phyloP scores from a whole-genome alignment of 2,329 filamentous ascomycete species.

The Colletotrichum trifolii region DNA sequence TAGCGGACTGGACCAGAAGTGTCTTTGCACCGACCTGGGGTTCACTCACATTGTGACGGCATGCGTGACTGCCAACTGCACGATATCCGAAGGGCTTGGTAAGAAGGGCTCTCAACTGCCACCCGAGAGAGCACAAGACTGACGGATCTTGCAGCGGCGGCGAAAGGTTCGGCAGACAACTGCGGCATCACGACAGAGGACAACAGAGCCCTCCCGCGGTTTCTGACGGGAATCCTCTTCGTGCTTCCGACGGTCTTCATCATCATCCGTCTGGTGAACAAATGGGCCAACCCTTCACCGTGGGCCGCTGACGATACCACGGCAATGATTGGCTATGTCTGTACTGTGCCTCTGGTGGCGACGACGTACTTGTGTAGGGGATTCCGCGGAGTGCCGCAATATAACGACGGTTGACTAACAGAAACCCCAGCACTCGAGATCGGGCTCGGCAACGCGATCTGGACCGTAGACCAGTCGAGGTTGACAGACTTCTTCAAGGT shows the following conservation, averaged over 20 bases:
- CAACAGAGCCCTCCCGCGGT: background rate
- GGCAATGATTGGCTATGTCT: slow-evolving; percentile 9
- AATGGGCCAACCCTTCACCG: background rate
- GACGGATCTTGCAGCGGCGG: background rate
- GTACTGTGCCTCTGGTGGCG: slow-evolving; percentile 1
- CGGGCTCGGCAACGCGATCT: background rate
- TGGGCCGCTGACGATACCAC: slow-evolving; percentile 8
- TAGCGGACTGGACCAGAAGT: background rate
- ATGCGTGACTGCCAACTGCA: slow-evolving; percentile 1
- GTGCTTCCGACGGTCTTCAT: slow-evolving; percentile 3
- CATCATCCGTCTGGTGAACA: background rate
- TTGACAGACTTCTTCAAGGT: slow-evolving; percentile 9
- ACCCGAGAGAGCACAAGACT: background rate
- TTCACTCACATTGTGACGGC: background rate
- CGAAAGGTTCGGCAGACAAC: background rate
- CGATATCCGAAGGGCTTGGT: background rate
- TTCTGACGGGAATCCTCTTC: slow-evolving; percentile 2
- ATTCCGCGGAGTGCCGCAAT: rapidly evolving
- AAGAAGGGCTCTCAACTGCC: background rate
- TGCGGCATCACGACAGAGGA: background rate
- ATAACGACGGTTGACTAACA: background rate
- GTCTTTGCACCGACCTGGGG: background rate
- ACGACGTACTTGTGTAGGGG: background rate
- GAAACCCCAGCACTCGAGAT: background rate
- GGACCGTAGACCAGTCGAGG: background rate